Percentiles rank a stretch among this genome's conserved stretches.
Evolutionary conservation across 139 green algal genomes (phyloP).

Genomic region (Tetraselmis chui): DNA sequence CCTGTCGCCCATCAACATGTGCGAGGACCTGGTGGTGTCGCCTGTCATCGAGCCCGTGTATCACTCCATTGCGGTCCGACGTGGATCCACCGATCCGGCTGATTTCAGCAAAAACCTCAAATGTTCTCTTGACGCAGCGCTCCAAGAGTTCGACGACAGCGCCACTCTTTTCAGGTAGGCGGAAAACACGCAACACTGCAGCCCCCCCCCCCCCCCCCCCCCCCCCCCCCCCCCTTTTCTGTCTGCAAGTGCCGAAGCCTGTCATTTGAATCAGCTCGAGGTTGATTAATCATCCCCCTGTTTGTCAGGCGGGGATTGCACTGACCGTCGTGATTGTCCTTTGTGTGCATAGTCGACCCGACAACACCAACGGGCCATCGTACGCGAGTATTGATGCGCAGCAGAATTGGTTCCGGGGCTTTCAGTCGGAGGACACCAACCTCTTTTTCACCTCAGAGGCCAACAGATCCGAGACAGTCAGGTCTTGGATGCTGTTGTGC

Average conservation of each 20-base stretch:
- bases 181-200: too few species aligned
- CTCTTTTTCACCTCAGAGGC: not conserved
- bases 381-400: not conserved
- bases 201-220: too few species aligned
- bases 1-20: not conserved
- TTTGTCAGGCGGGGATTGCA: too few species aligned
- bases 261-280: too few species aligned
- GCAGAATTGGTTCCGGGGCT: not conserved
- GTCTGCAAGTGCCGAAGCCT: too few species aligned
- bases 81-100: not conserved
- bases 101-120: not conserved
- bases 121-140: not conserved
- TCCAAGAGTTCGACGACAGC: not conserved
- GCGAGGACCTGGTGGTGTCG: not conserved
- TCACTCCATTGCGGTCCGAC: not conserved
- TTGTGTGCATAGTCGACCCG: not conserved
- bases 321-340: too few species aligned
- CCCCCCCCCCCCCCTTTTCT: too few species aligned
- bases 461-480: not conserved
- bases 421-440: not conserved
- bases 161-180: not conserved
- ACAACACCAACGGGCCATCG: not conserved
- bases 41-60: not conserved
- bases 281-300: too few species aligned
- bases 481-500: not conserved